Evolutionary conservation across 2,329 filamentous ascomycete genomes (phyloP), one percentile per base, ranked within the genome.

Genomic region (Didymella glomerata): DNA sequence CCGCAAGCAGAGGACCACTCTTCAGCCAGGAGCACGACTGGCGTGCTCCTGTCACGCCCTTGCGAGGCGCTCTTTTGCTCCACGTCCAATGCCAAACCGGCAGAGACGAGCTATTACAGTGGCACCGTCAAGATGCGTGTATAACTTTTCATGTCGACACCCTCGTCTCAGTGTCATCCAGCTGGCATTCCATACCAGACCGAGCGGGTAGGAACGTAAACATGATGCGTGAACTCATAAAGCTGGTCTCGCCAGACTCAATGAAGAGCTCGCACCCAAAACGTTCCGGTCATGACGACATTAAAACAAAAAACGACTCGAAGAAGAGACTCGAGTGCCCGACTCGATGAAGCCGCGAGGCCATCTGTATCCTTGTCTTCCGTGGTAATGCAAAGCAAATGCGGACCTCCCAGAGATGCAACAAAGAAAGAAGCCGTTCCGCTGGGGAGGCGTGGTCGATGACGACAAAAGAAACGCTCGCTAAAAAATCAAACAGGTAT

Each of bases 331-430:
- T 30, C 45, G 50, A 53, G 73, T 75, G 59, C 77, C 77, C 67
- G 73, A 73, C 73, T 72, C 72, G 69, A 73, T 36, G 46, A 59
- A 76, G 78, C 78, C 78, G 78, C 74, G 78, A 79, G 78, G 78
- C 78, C 75, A 63, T 76, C 24, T 57, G 58, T 67, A 63, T 67
- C 71, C 71, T 72, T 70, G 67, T 78, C 69, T 73, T 72, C 77
- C 66, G 56, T 68, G 68, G 78, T 79, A 78, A 79, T 78, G 76
- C 72, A 66, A 72, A 79, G 41, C 56, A 59, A 72, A 77, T 78
- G 74, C 76, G 70, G 74, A 71, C 78, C 77, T 78, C 77, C 77
- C 76, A 76, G 75, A 77, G 73, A 77, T 76, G 77, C 80, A 70
- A 70, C 63, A 73, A 70, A 68, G 55, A 56, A 54, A 62, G 30